These are phyloP conservation scores for Ophiostoma sp. DNA, from an alignment of 2,329 filamentous ascomycete genomes.

Conservation along the genomic window DNA sequence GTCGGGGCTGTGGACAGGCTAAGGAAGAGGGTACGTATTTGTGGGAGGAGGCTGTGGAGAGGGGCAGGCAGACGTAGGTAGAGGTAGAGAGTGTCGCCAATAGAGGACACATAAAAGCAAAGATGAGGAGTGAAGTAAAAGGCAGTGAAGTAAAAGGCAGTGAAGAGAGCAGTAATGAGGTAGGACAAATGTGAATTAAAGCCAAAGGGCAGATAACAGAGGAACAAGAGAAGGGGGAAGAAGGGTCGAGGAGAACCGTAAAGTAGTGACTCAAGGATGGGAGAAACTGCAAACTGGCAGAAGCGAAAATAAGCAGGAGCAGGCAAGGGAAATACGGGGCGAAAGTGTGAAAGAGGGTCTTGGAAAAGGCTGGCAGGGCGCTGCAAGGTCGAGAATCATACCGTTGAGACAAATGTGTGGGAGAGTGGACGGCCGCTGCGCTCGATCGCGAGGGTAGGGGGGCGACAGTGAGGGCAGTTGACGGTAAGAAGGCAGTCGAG, in stretches of 20 bases:
- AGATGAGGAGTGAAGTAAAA: not conserved
- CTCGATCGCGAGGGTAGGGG: not conserved
- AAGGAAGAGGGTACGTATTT: not conserved
- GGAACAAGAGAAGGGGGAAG: not conserved
- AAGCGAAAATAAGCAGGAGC: not conserved
- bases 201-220: not conserved
- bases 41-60: not conserved
- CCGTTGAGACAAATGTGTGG: not conserved
- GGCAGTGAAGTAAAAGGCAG: not conserved
- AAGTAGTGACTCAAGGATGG: not conserved
- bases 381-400: conserved; percentile 1
- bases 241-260: not conserved
- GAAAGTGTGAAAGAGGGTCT: not conserved
- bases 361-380: not conserved
- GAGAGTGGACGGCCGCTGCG: not conserved
- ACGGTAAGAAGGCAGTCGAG: not conserved
- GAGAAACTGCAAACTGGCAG: no score
- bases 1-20: conserved; percentile 2
- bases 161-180: not conserved
- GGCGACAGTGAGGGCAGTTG: not conserved
- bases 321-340: not conserved
- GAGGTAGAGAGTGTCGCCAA: not conserved
- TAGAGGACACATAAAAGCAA: not conserved
- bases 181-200: no score
- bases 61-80: not conserved